Evolutionary conservation across 139 green algal genomes (phyloP).

Genomic region (Coelastrella sp.): DNA sequence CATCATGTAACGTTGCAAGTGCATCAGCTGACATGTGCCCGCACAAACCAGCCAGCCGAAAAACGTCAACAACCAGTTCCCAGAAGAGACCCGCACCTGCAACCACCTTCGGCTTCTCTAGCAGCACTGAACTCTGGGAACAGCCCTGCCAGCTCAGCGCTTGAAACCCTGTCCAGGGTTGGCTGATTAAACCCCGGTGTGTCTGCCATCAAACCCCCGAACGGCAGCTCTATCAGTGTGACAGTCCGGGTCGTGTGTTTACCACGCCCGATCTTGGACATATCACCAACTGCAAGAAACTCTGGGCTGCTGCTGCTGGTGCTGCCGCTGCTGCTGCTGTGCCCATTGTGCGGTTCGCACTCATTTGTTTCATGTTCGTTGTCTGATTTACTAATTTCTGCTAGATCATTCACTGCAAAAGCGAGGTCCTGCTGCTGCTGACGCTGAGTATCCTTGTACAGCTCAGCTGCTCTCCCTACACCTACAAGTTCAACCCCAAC

Average conservation of each 20-base stretch:
- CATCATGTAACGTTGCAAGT: background rate
- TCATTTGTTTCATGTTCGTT: background rate
- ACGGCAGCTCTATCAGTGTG: conserved; percentile 79
- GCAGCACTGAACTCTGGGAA: conserved; percentile 74
- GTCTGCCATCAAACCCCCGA: conserved; percentile 90
- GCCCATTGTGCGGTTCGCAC: background rate
- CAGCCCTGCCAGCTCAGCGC: conserved; percentile 52
- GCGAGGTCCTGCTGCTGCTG: background rate
- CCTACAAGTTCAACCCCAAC: background rate
- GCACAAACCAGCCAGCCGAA: no score
- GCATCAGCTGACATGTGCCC: background rate
- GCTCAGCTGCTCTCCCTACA: background rate
- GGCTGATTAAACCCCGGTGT: conserved; percentile 95
- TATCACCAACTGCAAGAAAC: conserved; percentile 71
- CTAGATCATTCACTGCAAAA: conserved; percentile 12
- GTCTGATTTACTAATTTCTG: background rate
- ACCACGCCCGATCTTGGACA: conserved; percentile 87
- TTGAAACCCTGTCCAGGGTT: conserved; percentile 55
- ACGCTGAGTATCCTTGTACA: background rate
- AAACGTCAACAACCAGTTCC: no score
- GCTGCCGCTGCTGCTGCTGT: conserved; percentile 22
- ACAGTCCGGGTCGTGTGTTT: conserved; percentile 94
- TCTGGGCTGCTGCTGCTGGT: conserved; percentile 29
- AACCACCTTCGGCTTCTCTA: conserved; percentile 35
- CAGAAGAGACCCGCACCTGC: background rate